Base-by-base conservation (phyloP, 441 rosid species). In the Melastoma candidum region DNA sequence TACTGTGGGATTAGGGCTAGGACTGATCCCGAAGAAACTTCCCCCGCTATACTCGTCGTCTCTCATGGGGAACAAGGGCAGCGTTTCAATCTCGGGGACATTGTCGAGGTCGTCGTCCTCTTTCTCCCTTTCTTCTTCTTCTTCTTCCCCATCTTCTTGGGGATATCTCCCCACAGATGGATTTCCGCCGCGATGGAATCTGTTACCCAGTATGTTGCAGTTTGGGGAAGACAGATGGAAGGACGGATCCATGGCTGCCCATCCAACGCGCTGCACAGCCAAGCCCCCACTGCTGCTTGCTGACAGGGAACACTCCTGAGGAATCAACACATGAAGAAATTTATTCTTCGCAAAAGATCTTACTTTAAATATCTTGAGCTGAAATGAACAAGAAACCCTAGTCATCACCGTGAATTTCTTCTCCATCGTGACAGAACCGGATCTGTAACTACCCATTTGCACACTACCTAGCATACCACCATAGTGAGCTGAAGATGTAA, bases 41-140 rank as follows among this genome's bases (percentile, higher is more conserved):
- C 41, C 6, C 41, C 41, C 41, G 8, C 41, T 36, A 36, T 52
- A 12, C 45, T 52, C 83, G 46, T 84, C 90, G 22, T 77, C 79
- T 47, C 77, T 90, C 74, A 84, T 77, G 47, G 98, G 98, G 60
- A 92, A 92, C 29, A 92, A 77, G 59, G 93, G 94, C 29, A 92
- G 90, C 5, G 96, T 92, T 60, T 80, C 86, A 52, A 77, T 63
- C 66, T 79, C 76, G 59, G 79, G 65, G 25, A 57, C 61, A 57
- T 68, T 72, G 22, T 56, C 69, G 7, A 54, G 70, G 5, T 60
- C 67, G 0, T 65, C 63, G 7, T 58, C 75, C 11, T 72, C 78
- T 26, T 74, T 78, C 43, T 54, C 55, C 63, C 49, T 50, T 36
- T 56, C 69, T 47, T 17, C 22, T 17, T 69, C 46, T 12, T 46